phyloP scores from a whole-genome alignment of 129 eudicot genomes.

The Dittrichia graveolens region DNA sequence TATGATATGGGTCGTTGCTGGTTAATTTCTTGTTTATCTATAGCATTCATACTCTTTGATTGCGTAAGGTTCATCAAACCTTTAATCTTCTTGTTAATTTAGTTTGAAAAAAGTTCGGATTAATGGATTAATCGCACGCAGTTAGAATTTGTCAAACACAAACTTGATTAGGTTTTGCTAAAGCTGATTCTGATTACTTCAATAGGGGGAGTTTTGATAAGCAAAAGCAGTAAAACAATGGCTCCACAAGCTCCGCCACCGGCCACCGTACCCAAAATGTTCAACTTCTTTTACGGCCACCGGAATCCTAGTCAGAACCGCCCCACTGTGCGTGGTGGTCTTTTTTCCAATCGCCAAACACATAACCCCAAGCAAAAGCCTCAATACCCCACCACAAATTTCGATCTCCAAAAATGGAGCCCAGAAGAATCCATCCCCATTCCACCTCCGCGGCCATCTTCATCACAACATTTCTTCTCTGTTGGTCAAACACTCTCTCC shows the following conservation, averaged over 20 bases:
- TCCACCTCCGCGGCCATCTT: constrained; percentile 15
- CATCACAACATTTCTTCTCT: constrained; percentile 62
- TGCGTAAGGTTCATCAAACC: too few species aligned
- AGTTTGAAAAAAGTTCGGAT: too few species aligned
- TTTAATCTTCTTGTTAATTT: too few species aligned
- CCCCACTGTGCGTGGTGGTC: constrained; percentile 74
- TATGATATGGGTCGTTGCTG: too few species aligned
- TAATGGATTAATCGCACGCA: too few species aligned
- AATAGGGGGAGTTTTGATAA: too few species aligned
- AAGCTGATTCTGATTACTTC: too few species aligned
- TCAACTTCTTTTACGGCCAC: constrained; percentile 75
- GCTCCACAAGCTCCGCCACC: constrained; percentile 50
- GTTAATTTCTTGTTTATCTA: too few species aligned
- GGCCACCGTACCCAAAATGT: constrained; percentile 41
- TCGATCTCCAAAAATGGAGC: constrained; percentile 72
- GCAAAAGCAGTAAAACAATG: constrained; percentile 17
- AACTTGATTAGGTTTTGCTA: too few species aligned
- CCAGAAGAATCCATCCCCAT: constrained; percentile 48
- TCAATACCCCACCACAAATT: constrained; percentile 33
- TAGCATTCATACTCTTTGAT: too few species aligned
- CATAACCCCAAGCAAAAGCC: constrained; percentile 39
- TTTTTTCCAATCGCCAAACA: constrained; percentile 72
- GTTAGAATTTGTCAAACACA: too few species aligned
- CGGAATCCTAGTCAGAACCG: constrained; percentile 77
- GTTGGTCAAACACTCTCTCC: constrained; percentile 76